Evolutionary conservation across 148 eudicot species (phyloP).

Genomic region (Amaranthus palmeri): DNA sequence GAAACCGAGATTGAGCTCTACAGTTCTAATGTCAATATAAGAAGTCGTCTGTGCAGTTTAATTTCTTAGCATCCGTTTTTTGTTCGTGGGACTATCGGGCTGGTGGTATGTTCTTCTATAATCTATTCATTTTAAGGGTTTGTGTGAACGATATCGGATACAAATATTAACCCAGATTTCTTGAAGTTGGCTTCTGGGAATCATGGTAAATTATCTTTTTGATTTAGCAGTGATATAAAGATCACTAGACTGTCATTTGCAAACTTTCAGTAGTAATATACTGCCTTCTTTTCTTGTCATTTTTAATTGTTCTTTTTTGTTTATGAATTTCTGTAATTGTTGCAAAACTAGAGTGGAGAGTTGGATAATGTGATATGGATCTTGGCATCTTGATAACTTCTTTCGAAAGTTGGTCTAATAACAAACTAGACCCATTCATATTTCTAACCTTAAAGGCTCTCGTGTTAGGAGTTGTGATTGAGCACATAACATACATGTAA

Average conservation of each 20-base stretch:
- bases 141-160: conserved; percentile 18
- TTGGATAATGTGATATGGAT: too few species aligned
- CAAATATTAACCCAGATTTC: background rate
- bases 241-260: background rate
- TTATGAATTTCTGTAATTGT: too few species aligned
- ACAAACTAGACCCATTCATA: too few species aligned
- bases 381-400: too few species aligned
- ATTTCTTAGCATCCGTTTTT: conserved; percentile 1
- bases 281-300: too few species aligned
- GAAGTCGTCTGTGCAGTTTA: conserved; percentile 26
- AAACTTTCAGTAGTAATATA: background rate
- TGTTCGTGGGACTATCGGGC: conserved; percentile 5
- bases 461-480: too few species aligned
- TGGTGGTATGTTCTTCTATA: conserved; percentile 9
- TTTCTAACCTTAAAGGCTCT: too few species aligned
- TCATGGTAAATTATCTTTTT: background rate
- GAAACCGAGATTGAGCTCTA: conserved; percentile 5
- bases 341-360: too few species aligned
- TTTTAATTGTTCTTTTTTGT: background rate
- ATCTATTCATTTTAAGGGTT: conserved; percentile 22
- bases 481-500: too few species aligned
- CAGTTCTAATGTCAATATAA: conserved; percentile 22
- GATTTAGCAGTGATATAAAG: background rate
- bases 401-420: too few species aligned
- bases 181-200: background rate